phyloP scores from a whole-genome alignment of 2,329 filamentous ascomycete species.

The Nigrospora sphaerica region DNA sequence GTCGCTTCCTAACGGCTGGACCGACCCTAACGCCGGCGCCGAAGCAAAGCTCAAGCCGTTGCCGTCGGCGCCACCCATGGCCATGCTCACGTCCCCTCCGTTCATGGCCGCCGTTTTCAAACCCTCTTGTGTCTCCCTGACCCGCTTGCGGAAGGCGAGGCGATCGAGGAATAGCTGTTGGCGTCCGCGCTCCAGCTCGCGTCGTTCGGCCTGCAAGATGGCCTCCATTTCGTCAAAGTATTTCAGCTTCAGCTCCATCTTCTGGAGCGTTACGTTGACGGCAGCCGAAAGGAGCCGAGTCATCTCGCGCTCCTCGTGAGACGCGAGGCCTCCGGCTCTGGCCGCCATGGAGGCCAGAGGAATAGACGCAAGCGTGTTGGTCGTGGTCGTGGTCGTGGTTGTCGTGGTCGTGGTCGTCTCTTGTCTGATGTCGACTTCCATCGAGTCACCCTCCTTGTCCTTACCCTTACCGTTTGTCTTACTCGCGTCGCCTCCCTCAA shows the following conservation, averaged over 20 bases:
- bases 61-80: conserved; percentile 40
- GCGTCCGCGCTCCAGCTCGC: conserved; percentile 84
- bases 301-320: conserved; percentile 95
- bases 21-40: conserved; percentile 27
- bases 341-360: conserved; percentile 82
- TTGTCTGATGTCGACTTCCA: conserved; percentile 56
- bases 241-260: conserved; percentile 89
- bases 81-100: conserved; percentile 42
- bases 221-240: conserved; percentile 97
- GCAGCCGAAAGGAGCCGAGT: conserved; percentile 86
- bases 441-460: conserved; percentile 48
- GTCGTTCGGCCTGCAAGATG: conserved; percentile 82
- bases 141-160: conserved; percentile 79
- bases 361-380: conserved; percentile 59
- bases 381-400: conserved; percentile 38
- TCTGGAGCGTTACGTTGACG: conserved; percentile 89
- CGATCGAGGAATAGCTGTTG: conserved; percentile 93
- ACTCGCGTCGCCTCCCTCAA: conserved; percentile 50
- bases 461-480: conserved; percentile 53
- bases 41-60: conserved; percentile 48
- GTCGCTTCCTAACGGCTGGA: conserved; percentile 45
- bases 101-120: conserved; percentile 48
- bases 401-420: conserved; percentile 46
- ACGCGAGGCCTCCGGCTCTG: conserved; percentile 79
- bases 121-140: conserved; percentile 73